These are phyloP conservation scores for Lactarius tabidus DNA, from an alignment of 768 basidiomycete species.

Conservation along the genomic window DNA sequence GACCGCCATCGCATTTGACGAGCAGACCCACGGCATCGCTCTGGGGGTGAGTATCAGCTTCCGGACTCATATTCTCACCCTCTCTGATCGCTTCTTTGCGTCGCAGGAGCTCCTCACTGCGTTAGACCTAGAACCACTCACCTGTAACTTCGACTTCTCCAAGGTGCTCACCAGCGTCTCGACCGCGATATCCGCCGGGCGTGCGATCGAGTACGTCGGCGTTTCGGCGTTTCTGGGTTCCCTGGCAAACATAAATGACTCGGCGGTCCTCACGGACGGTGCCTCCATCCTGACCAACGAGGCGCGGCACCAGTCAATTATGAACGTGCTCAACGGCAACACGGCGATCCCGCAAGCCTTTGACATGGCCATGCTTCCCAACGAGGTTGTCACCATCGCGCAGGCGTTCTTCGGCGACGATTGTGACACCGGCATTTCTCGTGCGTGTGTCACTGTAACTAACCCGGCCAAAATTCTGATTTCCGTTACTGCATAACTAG, in stretches of 20 bases:
- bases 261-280: slow-evolving; percentile 58
- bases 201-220: slow-evolving; percentile 71
- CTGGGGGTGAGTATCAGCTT: slow-evolving; percentile 42
- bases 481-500: slow-evolving; percentile 31
- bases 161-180: slow-evolving; percentile 57
- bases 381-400: slow-evolving; percentile 68
- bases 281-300: slow-evolving; percentile 75
- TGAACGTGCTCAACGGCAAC: slow-evolving; percentile 64
- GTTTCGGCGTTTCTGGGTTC: slow-evolving; percentile 76
- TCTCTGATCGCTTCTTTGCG: slow-evolving; percentile 1
- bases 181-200: slow-evolving; percentile 67
- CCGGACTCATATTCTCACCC: background rate
- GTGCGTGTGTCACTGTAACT: slow-evolving; percentile 34
- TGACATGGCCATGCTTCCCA: slow-evolving; percentile 66
- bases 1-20: slow-evolving; percentile 55
- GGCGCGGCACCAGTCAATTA: slow-evolving; percentile 75
- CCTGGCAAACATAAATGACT: slow-evolving; percentile 57
- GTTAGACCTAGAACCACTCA: slow-evolving; percentile 51
- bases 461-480: background rate
- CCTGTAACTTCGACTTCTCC: slow-evolving; percentile 68
- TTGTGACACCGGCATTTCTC: slow-evolving; percentile 58
- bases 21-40: slow-evolving; percentile 53
- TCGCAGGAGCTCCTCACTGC: slow-evolving; percentile 45
- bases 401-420: slow-evolving; percentile 61
- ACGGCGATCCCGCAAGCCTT: slow-evolving; percentile 63